Conservation (phyloP, 176 grass and related monocot species). For the Miscanthus lutarioriparius region DNA sequence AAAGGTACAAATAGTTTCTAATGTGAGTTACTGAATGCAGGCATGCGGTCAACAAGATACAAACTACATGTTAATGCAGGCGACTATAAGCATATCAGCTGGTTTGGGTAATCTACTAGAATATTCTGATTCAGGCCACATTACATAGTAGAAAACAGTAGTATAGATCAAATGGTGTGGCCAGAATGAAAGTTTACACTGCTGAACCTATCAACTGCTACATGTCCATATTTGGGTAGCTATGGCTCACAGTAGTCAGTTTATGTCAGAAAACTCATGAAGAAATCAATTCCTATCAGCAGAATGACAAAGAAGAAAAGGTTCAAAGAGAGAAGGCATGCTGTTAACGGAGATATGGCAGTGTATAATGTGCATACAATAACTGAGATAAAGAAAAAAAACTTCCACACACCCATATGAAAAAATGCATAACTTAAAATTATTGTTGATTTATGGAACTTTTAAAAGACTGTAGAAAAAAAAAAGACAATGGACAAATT, state of each 20-base stretch:
- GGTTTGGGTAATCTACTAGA: not conserved
- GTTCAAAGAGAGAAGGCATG: not conserved
- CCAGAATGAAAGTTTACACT: not conserved
- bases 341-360: not conserved
- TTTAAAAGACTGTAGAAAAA: not conserved
- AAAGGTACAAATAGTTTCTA: conserved; percentile 2
- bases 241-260: not conserved
- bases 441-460: not conserved
- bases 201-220: not conserved
- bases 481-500: not conserved
- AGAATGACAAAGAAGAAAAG: not conserved
- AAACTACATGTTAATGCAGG: not conserved
- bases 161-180: not conserved
- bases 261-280: not conserved
- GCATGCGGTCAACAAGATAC: not conserved
- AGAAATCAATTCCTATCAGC: not conserved
- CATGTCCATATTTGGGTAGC: not conserved
- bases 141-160: not conserved
- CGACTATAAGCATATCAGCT: not conserved
- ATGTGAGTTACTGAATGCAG: not conserved
- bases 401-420: not conserved
- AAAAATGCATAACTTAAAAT: not conserved
- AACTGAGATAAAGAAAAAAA: not conserved
- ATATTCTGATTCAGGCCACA: not conserved
- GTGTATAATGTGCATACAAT: not conserved